phyloP scores from a whole-genome alignment of 1,284 basidiomycete species.

The Schizophyllum amplum region DNA sequence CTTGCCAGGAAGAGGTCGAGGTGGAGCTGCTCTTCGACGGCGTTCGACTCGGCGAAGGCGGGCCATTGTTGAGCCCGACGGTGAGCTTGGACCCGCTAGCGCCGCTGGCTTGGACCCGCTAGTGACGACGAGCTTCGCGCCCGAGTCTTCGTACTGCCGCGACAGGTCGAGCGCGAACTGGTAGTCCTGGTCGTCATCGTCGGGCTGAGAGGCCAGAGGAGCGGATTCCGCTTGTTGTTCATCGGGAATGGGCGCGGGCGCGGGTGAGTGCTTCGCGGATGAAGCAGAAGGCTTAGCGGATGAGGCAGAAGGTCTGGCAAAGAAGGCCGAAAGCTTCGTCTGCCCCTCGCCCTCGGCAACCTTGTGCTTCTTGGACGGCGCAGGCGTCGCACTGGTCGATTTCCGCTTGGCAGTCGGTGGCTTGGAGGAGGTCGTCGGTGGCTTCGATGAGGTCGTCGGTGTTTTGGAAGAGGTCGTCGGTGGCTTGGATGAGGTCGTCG shows the following conservation, averaged over 20 bases:
- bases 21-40: too few relatives aligned
- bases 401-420: slow-evolving; percentile 12
- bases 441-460: too few relatives aligned
- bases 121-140: too few relatives aligned
- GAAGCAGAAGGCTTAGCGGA: too few relatives aligned
- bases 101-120: too few relatives aligned
- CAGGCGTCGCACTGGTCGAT: slow-evolving; percentile 1
- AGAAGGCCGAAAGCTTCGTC: slow-evolving; percentile 55
- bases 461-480: background rate
- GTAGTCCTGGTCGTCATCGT: background rate
- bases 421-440: too few relatives aligned
- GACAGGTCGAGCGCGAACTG: background rate
- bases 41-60: too few relatives aligned
- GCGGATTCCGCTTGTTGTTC: background rate
- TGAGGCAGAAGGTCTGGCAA: slow-evolving; percentile 30
- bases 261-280: too few relatives aligned
- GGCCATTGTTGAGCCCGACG: too few relatives aligned
- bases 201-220: background rate
- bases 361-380: slow-evolving; percentile 23
- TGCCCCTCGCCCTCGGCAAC: slow-evolving; percentile 33
- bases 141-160: background rate
- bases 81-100: too few relatives aligned
- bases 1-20: background rate
- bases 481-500: background rate
- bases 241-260: too few relatives aligned